phyloP scores from a whole-genome alignment of 306 rosid species.

The Quercus berberidifolia region DNA sequence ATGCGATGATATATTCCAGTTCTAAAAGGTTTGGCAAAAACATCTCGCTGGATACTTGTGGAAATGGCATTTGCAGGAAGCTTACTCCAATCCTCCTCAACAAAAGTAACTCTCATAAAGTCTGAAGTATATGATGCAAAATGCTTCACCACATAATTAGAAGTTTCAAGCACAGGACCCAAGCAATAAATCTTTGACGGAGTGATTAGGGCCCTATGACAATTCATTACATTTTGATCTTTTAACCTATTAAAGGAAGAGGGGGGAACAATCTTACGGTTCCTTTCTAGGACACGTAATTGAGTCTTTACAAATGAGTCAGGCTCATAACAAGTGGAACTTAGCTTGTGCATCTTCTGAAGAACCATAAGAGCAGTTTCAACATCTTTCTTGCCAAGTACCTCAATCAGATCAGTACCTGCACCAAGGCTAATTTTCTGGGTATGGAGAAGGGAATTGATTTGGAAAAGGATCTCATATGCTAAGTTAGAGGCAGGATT shows the following conservation, averaged over 20 bases:
- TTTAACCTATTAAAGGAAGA: conserved; percentile 38
- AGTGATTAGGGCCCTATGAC: conserved; percentile 81
- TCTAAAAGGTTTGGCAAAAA: conserved; percentile 57
- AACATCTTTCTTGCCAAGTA: conserved; percentile 42
- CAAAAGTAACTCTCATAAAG: conserved; percentile 87
- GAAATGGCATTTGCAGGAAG: conserved; percentile 66
- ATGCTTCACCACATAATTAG: conserved; percentile 83
- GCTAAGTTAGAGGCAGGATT: conserved; percentile 33
- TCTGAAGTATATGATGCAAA: conserved; percentile 68
- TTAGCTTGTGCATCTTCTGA: conserved; percentile 68
- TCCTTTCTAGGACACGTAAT: conserved; percentile 39
- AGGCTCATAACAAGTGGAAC: conserved; percentile 68
- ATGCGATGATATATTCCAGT: conserved; percentile 65
- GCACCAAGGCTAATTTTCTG: conserved; percentile 74
- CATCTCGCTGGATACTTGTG: conserved; percentile 42
- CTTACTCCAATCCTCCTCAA: conserved; percentile 92
- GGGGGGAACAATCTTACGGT: conserved; percentile 17
- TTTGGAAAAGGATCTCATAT: conserved; percentile 72
- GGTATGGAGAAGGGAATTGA: conserved; percentile 81
- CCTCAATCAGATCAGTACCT: conserved; percentile 47
- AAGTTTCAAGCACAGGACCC: conserved; percentile 90
- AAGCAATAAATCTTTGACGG: conserved; percentile 79
- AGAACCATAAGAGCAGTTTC: conserved; percentile 53
- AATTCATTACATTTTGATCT: conserved; percentile 71
- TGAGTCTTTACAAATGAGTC: conserved; percentile 47